These are phyloP conservation scores for Fusarium nisikadoi DNA, from an alignment of 2,329 filamentous ascomycete species.

Conservation along the genomic window DNA sequence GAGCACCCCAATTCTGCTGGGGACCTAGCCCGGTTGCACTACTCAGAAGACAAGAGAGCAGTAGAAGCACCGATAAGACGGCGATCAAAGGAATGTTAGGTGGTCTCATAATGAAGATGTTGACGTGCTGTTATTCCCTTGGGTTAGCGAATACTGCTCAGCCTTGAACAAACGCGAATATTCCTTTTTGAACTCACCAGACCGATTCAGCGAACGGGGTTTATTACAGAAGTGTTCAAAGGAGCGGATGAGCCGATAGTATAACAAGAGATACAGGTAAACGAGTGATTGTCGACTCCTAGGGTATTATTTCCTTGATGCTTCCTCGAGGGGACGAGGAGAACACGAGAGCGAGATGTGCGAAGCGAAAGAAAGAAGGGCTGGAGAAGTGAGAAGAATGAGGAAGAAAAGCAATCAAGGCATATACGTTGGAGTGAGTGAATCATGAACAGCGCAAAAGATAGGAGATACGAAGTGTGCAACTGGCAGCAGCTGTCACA, in stretches of 20 bases:
- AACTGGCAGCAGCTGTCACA: conserved; percentile 39
- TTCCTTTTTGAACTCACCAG: background rate
- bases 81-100: conserved; percentile 45
- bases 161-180: background rate
- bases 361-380: conserved; percentile 1
- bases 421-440: conserved; percentile 8
- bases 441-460: conserved; percentile 21
- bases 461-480: conserved; percentile 11
- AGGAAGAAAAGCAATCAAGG: background rate
- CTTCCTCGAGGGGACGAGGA: conserved; percentile 7
- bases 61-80: conserved; percentile 47
- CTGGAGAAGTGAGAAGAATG: conserved; percentile 1
- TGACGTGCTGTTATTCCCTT: background rate
- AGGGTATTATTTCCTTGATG: conserved; percentile 3
- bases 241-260: conserved; percentile 6
- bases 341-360: conserved; percentile 7
- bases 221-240: conserved; percentile 4
- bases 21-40: conserved; percentile 10
- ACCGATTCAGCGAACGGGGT: background rate
- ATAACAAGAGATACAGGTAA: conserved; percentile 17
- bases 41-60: conserved; percentile 35
- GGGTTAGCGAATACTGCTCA: conserved; percentile 3
- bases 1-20: background rate
- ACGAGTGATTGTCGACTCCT: conserved; percentile 12
- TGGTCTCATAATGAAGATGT: conserved; percentile 51